Evolutionary conservation across 495 filamentous ascomycete species (phyloP).

Genomic region (Daldinia caldariorum): DNA sequence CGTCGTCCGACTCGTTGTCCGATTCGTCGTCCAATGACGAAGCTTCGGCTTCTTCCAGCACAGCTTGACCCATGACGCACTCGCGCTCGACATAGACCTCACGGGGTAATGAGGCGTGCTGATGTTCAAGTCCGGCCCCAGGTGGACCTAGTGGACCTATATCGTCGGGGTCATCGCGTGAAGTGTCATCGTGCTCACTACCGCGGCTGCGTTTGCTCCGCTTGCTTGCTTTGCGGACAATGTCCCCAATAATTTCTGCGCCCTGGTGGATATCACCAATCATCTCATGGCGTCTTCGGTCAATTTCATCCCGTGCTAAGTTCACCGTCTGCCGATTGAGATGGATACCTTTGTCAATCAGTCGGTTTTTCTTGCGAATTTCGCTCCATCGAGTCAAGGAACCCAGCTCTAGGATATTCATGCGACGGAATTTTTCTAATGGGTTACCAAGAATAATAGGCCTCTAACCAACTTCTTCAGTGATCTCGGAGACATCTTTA

Average conservation of each 20-base stretch:
- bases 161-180: slow-evolving; percentile 31
- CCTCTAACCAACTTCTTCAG: slow-evolving; percentile 67
- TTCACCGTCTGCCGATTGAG: slow-evolving; percentile 54
- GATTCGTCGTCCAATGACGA: slow-evolving; percentile 28
- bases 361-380: slow-evolving; percentile 71
- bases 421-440: slow-evolving; percentile 67
- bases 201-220: slow-evolving; percentile 47
- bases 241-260: slow-evolving; percentile 44
- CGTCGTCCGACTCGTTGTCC: slow-evolving; percentile 28
- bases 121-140: slow-evolving; percentile 34
- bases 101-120: slow-evolving; percentile 31
- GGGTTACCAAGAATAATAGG: slow-evolving; percentile 75
- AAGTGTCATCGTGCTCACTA: slow-evolving; percentile 33
- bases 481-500: slow-evolving; percentile 51
- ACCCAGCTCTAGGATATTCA: slow-evolving; percentile 74
- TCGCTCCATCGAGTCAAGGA: slow-evolving; percentile 72
- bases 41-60: slow-evolving; percentile 39
- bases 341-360: slow-evolving; percentile 59
- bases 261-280: slow-evolving; percentile 42
- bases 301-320: slow-evolving; percentile 49
- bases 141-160: slow-evolving; percentile 39
- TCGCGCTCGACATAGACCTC: slow-evolving; percentile 42
- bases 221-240: slow-evolving; percentile 52
- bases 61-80: slow-evolving; percentile 50
- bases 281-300: slow-evolving; percentile 45